Evolutionary conservation across 768 basidiomycete species (phyloP), one percentile per base, ranked within the genome.

Genomic region (Mycena vulgaris): DNA sequence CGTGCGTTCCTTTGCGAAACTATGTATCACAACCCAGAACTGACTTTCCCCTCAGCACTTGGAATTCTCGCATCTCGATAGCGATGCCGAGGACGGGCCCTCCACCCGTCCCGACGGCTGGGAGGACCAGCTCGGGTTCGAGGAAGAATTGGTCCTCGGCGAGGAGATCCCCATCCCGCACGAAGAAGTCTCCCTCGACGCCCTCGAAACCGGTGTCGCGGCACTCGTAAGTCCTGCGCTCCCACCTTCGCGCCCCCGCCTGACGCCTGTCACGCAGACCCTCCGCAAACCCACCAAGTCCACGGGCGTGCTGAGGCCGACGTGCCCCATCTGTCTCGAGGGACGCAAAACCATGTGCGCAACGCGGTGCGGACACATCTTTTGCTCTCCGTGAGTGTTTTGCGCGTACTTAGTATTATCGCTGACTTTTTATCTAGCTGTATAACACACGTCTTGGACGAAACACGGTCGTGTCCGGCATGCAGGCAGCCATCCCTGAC

Each of bases 331-430:
- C 28, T 81, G 81, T 61, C 77, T 81, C 9, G 72, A 75, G 33
- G 57, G 66, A 1, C 71, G 74, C 0, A 69, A 66, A 45, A 71
- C 72, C 10, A 78, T 77, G 60, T 75, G 72, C 42, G 75, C 76
- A 10, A 81, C 80, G 6, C 68, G 65, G 14, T 81, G 81, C 63
- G 81, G 80, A 19, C 80, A 80, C 53, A 31, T 80, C 56, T 82
- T 81, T 68, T 81, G 81, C 69, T 68, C 75, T n/a, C 28, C 74
- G 81, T 81, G 62, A 71, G 81, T 77, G n/a, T 27, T 31, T 23
- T 21, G 11, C n/a, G 21, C 52, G 9, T 35, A 53, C 52, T 5
- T 6, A 35, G 31, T 31, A 5, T 28, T 13, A 5, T 21, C 19
- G n/a, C 52, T 51, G 25, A 42, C n/a, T 6, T 62, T 39, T 10